Percentiles rank a stretch among this genome's conserved stretches.
phyloP scores from a whole-genome alignment of 768 basidiomycete genomes.

The Rhodocollybia butyracea region DNA sequence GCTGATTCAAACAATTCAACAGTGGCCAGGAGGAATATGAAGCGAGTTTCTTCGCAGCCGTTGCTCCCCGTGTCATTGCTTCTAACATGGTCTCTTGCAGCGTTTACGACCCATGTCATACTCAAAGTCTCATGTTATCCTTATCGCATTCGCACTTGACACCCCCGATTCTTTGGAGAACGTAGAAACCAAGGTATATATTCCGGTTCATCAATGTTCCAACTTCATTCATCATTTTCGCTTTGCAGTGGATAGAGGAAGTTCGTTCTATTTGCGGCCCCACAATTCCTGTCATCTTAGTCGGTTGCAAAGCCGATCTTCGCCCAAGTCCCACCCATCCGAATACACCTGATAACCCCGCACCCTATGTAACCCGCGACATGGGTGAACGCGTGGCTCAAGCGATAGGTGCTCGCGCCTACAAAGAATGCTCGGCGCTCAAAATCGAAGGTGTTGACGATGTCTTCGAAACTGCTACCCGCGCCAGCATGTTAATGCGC shows the following conservation, averaged over 20 bases:
- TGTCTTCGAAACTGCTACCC: constrained; percentile 95
- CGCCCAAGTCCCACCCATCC: constrained; percentile 56
- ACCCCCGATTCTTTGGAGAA: constrained; percentile 97
- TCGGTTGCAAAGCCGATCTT: constrained; percentile 94
- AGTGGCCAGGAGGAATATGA: constrained; percentile 99
- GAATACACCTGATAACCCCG: constrained; percentile 40
- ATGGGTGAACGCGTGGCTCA: constrained; percentile 81
- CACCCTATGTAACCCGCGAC: constrained; percentile 64
- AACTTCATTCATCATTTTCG: neutral
- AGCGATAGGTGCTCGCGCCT: constrained; percentile 86
- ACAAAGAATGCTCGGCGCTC: constrained; percentile 92
- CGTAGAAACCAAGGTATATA: constrained; percentile 80
- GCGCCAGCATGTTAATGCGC: constrained; percentile 94
- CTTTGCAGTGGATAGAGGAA: constrained; percentile 91
- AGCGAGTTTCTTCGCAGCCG: constrained; percentile 36
- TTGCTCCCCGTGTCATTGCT: neutral
- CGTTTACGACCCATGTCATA: constrained; percentile 95
- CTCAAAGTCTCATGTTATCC: constrained; percentile 97
- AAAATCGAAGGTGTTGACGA: constrained; percentile 93
- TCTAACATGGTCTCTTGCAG: constrained; percentile 32
- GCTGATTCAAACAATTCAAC: neutral
- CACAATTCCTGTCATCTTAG: constrained; percentile 88
- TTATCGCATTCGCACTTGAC: constrained; percentile 96
- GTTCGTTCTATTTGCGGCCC: constrained; percentile 95
- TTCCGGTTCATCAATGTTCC: constrained; percentile 13